phyloP scores from a whole-genome alignment of 2,329 filamentous ascomycete genomes.

The Graphiopsis chlorocephala region DNA sequence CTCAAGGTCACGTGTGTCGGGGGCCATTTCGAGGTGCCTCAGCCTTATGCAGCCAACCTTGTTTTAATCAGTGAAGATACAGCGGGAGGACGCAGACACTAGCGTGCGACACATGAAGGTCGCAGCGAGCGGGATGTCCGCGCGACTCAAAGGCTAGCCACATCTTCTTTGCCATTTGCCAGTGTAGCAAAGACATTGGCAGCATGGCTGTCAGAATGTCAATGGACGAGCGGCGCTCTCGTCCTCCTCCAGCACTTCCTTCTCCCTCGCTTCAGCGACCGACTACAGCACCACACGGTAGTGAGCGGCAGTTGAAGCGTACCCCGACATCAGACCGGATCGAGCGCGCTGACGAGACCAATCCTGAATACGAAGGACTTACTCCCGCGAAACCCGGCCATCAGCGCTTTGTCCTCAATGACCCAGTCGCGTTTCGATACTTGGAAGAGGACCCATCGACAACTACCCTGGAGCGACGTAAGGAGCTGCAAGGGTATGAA shows the following conservation, averaged over 20 bases:
- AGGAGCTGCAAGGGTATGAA: conserved; percentile 77
- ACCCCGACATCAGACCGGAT: conserved; percentile 6
- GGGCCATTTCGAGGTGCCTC: not conserved
- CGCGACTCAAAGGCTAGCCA: not conserved
- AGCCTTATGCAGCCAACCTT: not conserved
- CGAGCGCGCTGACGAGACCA: not conserved
- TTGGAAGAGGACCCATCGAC: conserved; percentile 82
- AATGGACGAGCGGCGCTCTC: conserved; percentile 18
- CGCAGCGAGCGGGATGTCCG: not conserved
- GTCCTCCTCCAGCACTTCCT: conserved; percentile 12
- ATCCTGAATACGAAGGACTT: conserved; percentile 27
- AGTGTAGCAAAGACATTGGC: not conserved
- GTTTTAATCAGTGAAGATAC: not conserved
- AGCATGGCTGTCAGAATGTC: conserved; percentile 20
- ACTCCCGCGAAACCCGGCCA: conserved; percentile 36
- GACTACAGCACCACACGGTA: conserved; percentile 20
- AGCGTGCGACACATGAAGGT: not conserved
- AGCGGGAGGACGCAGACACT: not conserved
- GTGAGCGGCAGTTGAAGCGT: conserved; percentile 9
- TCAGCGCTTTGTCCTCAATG: conserved; percentile 62
- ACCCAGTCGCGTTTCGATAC: conserved; percentile 67
- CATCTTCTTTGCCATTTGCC: not conserved
- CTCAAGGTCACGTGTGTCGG: not conserved
- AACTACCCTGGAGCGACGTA: conserved; percentile 68
- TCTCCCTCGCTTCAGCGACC: conserved; percentile 18